Evolutionary conservation across 2,329 filamentous ascomycete genomes (phyloP), one percentile per base, ranked within the genome.

Genomic region (Diplodia mutila): DNA sequence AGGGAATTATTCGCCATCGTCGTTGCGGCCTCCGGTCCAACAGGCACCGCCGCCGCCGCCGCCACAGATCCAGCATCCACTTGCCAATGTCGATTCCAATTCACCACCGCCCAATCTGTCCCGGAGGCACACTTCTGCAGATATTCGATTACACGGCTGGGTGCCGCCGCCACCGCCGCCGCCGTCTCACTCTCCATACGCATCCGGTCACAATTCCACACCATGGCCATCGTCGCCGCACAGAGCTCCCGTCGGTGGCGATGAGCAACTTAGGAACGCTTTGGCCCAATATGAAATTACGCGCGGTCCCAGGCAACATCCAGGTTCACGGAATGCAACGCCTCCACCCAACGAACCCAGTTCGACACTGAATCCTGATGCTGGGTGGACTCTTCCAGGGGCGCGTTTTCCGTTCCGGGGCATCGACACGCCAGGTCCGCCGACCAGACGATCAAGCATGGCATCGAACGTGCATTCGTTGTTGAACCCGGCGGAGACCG

Each of bases 41-140:
- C 86, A 89, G 79, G 76, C 79, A 18, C 87, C 89, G 37, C 91
- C 92, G 75, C 89, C 89, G 39, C 83, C 90, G 23, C 86, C 90
- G 21, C 83, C 87, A 67, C 84, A 86, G 29, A 86, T 88, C 39
- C 88, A 89, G 42, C 87, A 88, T 75, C 87, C 87, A 21, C 80
- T 87, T 42, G 83, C 86, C n/a, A 83, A 81, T 65, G 83, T 83
- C 67, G 72, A 75, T 21, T 87, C 83, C 67, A 72, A 75, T 23
- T 87, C 87, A 46, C 85, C 86, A 27, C 85, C 86, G 1, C 86
- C 88, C 67, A 93, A 89, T 73, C 84, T 97, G 55, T 87, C 89
- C 53, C 89, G 94, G 70, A 88, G 94, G 69, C 95, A 99, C 80
- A 99, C 95, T 1, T 94, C 94, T 48, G 95, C 95, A 68, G 95